Conservation (phyloP, 345 rosid genomes). For the Gossypium anomalum region DNA sequence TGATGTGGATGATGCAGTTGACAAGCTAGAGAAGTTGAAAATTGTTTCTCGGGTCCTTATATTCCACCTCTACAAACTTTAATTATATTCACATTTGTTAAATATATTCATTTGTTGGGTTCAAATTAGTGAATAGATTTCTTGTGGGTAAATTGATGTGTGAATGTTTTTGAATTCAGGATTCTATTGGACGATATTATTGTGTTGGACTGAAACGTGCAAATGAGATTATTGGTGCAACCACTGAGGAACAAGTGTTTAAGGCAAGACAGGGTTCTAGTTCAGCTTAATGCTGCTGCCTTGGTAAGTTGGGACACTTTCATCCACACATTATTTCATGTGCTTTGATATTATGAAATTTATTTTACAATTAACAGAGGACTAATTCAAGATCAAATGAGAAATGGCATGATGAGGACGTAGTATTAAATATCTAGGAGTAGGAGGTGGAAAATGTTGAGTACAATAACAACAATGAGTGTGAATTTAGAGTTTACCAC, state of each 20-base stretch:
- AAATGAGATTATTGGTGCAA: constrained; percentile 80
- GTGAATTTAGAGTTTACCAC: not conserved
- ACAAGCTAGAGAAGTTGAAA: constrained; percentile 76
- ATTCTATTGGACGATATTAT: constrained; percentile 64
- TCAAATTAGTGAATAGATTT: not conserved
- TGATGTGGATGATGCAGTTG: constrained; percentile 89
- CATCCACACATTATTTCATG: not conserved
- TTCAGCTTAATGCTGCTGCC: constrained; percentile 30
- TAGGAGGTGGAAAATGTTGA: too few species aligned
- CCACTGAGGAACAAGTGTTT: constrained; percentile 84
- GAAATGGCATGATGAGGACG: too few species aligned
- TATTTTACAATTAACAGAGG: not conserved
- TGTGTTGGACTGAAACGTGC: constrained; percentile 75
- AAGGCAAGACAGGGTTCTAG: constrained; percentile 56
- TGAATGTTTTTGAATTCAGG: constrained; percentile 32
- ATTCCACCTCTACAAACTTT: not conserved
- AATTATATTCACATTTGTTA: not conserved
- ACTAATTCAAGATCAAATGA: not conserved
- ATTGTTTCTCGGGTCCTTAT: constrained; percentile 47
- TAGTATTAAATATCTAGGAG: too few species aligned
- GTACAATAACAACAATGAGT: too few species aligned
- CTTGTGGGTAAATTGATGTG: not conserved
- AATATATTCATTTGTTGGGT: not conserved
- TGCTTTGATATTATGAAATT: too few species aligned
- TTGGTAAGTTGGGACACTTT: constrained; percentile 19